phyloP scores from a whole-genome alignment of 106 monocot genomes.

The Dendrobium catenatum region DNA sequence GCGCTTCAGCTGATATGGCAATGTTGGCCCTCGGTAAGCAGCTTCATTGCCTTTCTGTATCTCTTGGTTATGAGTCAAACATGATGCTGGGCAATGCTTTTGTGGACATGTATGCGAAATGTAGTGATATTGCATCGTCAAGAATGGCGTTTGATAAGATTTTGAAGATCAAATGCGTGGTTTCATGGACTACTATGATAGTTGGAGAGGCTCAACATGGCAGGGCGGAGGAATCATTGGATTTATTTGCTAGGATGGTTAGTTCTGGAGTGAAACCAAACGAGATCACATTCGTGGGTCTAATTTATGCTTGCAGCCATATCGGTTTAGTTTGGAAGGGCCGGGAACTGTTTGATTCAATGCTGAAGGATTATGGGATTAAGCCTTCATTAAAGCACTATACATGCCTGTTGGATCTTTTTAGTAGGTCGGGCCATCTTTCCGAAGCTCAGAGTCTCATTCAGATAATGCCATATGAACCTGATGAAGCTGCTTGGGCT shows the following conservation, averaged over 20 bases:
- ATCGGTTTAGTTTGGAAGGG: constrained; percentile 65
- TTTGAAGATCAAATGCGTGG: constrained; percentile 18
- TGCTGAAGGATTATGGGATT: constrained; percentile 52
- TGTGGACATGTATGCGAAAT: constrained; percentile 92
- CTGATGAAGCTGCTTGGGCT: constrained; percentile 74
- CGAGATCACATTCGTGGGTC: constrained; percentile 71
- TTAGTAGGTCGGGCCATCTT: constrained; percentile 62
- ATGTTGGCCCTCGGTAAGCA: constrained; percentile 54
- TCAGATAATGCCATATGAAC: constrained; percentile 47
- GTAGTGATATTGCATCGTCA: constrained; percentile 59
- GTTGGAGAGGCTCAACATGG: constrained; percentile 93
- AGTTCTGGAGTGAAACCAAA: constrained; percentile 48
- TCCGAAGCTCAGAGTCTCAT: constrained; percentile 62
- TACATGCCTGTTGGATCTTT: constrained; percentile 81
- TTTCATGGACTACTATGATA: constrained; percentile 97
- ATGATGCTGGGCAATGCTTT: constrained; percentile 61
- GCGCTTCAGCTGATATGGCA: constrained; percentile 45
- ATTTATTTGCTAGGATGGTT: constrained; percentile 58
- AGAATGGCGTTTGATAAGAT: constrained; percentile 54
- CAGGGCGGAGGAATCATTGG: constrained; percentile 36
- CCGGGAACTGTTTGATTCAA: constrained; percentile 56
- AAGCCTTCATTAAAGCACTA: constrained; percentile 68
- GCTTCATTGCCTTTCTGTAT: constrained; percentile 47
- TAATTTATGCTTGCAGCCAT: constrained; percentile 88
- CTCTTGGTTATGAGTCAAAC: constrained; percentile 45